Evolutionary conservation across 1,139 yeast species (phyloP), one percentile per base, ranked within the genome.

Genomic region (Hyphopichia fennica): DNA sequence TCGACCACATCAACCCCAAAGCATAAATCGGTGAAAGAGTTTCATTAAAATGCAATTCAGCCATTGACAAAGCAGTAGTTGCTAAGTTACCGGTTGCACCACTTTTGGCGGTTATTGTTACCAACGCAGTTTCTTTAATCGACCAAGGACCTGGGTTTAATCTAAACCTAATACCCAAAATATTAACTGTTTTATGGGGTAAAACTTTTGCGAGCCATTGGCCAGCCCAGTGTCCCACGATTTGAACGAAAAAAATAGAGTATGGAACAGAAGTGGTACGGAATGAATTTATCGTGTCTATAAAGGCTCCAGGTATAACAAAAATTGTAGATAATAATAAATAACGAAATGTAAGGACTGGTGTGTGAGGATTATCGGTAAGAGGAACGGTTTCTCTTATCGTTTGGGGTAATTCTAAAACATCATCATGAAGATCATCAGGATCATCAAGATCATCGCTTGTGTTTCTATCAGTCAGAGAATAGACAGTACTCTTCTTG

Each of bases 121-220:
- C 63, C 54, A 71, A 49, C 0, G 72, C 74, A 0, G 75, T 63
- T 49, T 74, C 79, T 41, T 72, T 71, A 25, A 72, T 65, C 2
- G 75, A 58, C 77, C 77, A 73, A 1, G 78, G 78, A 1, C 76
- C 74, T 0, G 78, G 77, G 42, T 72, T 72, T 33, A 71, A 48
- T 39, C 53, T 56, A 46, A 69, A 59, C 29, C 49, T 48, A 35
- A 50, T 50, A 3, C 55, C 45, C 6, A 56, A 50, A 6, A 57
- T 13, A 8, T 50, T 52, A 7, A 69, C 49, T 10, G 47, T 44
- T 36, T 53, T 58, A 10, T 51, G 43, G 0, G 77, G 77, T 4
- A 71, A 47, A 0, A 54, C 56, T 25, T 44, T 46, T 0, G 79
- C 72, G 33, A 72, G 45, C 60, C 65, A 67, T 42, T 66, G 60